A percentile compares a stretch with the other conserved stretches of the same genome.
Conservation (phyloP, 805 yeast genomes). For the Yarrowia yakushimensis region DNA sequence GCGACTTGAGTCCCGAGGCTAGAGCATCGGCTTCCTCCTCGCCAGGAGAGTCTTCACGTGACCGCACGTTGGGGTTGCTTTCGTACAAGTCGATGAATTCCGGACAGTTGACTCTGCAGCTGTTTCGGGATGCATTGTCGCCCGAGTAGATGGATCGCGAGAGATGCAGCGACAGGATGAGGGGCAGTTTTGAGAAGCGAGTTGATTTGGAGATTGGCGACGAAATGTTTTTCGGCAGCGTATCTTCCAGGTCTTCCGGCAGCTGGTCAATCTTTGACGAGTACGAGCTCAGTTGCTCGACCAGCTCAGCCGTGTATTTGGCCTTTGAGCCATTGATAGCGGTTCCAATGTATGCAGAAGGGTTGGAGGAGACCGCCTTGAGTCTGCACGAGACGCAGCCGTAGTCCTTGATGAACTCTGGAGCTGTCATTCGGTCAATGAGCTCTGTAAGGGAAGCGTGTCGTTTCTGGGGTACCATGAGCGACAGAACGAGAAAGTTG, state of each 20-base stretch:
- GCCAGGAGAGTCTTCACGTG: conserved; percentile 29
- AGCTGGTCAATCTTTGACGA: conserved; percentile 48
- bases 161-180: conserved; percentile 71
- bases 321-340: conserved; percentile 39
- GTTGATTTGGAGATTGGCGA: conserved; percentile 68
- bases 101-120: conserved; percentile 65
- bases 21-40: conserved; percentile 38
- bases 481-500: conserved; percentile 61
- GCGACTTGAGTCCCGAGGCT: neutral
- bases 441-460: conserved; percentile 51
- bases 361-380: conserved; percentile 28
- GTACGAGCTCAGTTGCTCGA: conserved; percentile 44
- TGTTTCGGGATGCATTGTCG: conserved; percentile 63
- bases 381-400: conserved; percentile 67
- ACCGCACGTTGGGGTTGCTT: conserved; percentile 29
- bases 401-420: conserved; percentile 73
- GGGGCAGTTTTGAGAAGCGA: conserved; percentile 62
- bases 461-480: conserved; percentile 62
- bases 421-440: conserved; percentile 55
- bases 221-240: conserved; percentile 45
- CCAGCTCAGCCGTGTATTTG: conserved; percentile 30
- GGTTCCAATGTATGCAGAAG: neutral
- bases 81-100: conserved; percentile 48
- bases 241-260: conserved; percentile 41
- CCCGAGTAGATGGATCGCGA: conserved; percentile 79